These are phyloP conservation scores for Populus ilicifolia DNA, from an alignment of 345 rosid species.

Conservation along the genomic window DNA sequence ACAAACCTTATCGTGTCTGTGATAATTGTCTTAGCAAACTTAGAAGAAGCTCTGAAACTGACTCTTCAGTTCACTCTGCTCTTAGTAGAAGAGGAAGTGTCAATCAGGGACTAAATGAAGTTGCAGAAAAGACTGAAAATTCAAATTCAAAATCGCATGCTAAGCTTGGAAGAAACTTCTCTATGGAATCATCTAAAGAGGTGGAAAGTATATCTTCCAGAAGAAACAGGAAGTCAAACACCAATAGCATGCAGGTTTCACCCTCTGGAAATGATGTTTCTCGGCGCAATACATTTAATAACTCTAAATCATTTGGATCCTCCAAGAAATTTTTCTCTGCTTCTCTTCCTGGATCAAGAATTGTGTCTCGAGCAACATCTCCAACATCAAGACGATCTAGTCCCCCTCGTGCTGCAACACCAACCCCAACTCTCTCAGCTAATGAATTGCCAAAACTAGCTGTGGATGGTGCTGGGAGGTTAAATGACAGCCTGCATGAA, in stretches of 20 bases:
- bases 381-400: conserved; percentile 44
- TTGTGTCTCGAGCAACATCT: conserved; percentile 46
- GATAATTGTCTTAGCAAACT: conserved; percentile 54
- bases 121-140: conserved; percentile 29
- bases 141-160: conserved; percentile 24
- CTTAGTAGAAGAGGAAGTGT: conserved; percentile 42
- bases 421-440: conserved; percentile 29
- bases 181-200: conserved; percentile 22
- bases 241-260: conserved; percentile 15
- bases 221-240: conserved; percentile 18
- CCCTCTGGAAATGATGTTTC: conserved; percentile 14
- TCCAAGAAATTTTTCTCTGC: conserved; percentile 25
- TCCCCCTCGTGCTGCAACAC: conserved; percentile 43
- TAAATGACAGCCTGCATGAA: conserved; percentile 35
- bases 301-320: conserved; percentile 32
- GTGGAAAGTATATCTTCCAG: conserved; percentile 12
- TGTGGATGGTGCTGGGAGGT: conserved; percentile 41
- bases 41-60: conserved; percentile 33
- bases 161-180: conserved; percentile 28
- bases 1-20: conserved; percentile 64
- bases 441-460: conserved; percentile 39
- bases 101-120: conserved; percentile 32
- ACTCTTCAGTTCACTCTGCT: conserved; percentile 25
- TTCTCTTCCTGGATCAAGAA: conserved; percentile 37
- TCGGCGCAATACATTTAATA: conserved; percentile 15